These are phyloP conservation scores for Saitozyma sp. DNA, from an alignment of 768 basidiomycete species.

Conservation along the genomic window DNA sequence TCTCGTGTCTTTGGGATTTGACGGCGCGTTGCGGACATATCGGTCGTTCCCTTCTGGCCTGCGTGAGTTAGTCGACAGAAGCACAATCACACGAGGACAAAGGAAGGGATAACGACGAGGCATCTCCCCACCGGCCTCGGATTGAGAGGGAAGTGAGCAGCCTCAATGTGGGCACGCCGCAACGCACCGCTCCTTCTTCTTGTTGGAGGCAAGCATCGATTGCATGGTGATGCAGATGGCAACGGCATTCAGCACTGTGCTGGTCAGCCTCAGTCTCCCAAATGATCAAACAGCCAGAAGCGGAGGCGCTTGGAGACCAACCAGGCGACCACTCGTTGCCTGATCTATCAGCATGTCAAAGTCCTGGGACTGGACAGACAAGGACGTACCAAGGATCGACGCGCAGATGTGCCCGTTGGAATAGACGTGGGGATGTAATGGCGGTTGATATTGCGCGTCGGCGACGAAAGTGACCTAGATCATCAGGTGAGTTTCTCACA, in stretches of 20 bases:
- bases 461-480: conserved; percentile 44
- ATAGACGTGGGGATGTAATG: conserved; percentile 48
- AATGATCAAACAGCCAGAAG: not conserved
- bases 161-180: not conserved
- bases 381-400: conserved; percentile 38
- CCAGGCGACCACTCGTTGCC: conserved; percentile 52
- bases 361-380: not conserved
- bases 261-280: not conserved
- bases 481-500: not conserved
- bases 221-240: conserved; percentile 53
- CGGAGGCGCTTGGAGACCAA: conserved; percentile 7
- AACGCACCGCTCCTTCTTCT: conserved; percentile 49
- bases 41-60: conserved; percentile 52
- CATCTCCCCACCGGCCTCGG: not conserved
- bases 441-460: conserved; percentile 35
- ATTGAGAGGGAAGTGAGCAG: too few relatives aligned
- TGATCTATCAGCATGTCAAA: conserved; percentile 2
- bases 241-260: conserved; percentile 47
- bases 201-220: conserved; percentile 53
- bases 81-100: too few relatives aligned
- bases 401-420: conserved; percentile 52
- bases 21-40: conserved; percentile 50
- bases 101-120: not conserved
- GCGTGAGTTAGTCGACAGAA: not conserved
- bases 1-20: conserved; percentile 51